A percentile compares a stretch with the other conserved stretches of the same genome.
Conservation (phyloP, 2,329 filamentous ascomycete genomes). For the Hymenoscyphus albidus region DNA sequence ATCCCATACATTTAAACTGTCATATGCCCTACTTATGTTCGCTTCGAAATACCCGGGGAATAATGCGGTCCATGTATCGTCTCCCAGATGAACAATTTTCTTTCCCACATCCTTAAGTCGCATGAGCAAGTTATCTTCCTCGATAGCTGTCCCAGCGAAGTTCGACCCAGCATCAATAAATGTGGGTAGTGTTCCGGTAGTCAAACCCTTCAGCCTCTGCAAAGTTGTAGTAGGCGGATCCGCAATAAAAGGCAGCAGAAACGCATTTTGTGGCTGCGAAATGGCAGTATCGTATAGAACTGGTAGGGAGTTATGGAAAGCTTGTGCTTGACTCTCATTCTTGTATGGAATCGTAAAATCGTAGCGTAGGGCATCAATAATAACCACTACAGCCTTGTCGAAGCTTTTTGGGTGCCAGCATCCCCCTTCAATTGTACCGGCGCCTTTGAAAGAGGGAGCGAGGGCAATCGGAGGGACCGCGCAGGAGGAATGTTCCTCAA, state of each 20-base stretch:
- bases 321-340: constrained; percentile 39
- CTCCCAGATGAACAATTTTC: constrained; percentile 88
- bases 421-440: constrained; percentile 54
- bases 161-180: constrained; percentile 93
- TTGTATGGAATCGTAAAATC: constrained; percentile 87
- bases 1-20: constrained; percentile 98
- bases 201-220: constrained; percentile 88
- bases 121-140: constrained; percentile 77
- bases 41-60: constrained; percentile 92
- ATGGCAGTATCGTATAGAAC: constrained; percentile 80
- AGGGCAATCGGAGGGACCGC: constrained; percentile 60
- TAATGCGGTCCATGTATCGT: constrained; percentile 92
- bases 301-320: constrained; percentile 85
- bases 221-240: constrained; percentile 93
- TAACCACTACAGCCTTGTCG: constrained; percentile 81
- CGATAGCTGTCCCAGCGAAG: constrained; percentile 91
- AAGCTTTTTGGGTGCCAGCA: constrained; percentile 98
- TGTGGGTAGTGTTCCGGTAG: constrained; percentile 89
- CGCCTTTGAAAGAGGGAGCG: constrained; percentile 24
- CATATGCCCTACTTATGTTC: constrained; percentile 82
- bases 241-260: constrained; percentile 91
- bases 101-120: constrained; percentile 63
- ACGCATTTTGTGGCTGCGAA: constrained; percentile 72
- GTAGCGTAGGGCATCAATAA: constrained; percentile 92
- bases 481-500: constrained; percentile 73